These are phyloP conservation scores for Coemansia sp. DNA, from an alignment of 192 early-diverging fungal species.

Conservation along the genomic window DNA sequence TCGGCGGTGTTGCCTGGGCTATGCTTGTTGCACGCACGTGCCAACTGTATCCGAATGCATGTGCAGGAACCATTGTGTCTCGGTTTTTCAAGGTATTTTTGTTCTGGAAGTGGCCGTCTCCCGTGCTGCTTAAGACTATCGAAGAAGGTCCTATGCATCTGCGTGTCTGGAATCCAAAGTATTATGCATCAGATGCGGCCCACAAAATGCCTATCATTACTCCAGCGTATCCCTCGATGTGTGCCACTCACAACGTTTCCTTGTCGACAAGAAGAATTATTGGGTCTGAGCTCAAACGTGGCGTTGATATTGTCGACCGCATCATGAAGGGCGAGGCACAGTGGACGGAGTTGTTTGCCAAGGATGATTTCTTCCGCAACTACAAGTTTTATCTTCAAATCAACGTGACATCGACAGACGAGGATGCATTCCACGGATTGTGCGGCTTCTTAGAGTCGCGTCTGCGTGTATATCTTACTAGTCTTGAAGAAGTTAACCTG, in stretches of 20 bases:
- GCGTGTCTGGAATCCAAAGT: constrained; percentile 92
- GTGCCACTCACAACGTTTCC: constrained; percentile 95
- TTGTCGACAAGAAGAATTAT: constrained; percentile 81
- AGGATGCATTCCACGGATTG: constrained; percentile 76
- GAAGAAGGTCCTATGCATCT: constrained; percentile 85
- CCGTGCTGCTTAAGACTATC: constrained; percentile 82
- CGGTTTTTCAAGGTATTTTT: constrained; percentile 87
- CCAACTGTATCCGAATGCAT: constrained; percentile 94
- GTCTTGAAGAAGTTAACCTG: constrained; percentile 74
- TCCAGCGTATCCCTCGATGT: constrained; percentile 98
- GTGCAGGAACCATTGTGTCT: constrained; percentile 78
- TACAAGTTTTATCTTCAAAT: constrained; percentile 92
- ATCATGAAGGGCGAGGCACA: constrained; percentile 70
- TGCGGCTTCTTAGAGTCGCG: constrained; percentile 90
- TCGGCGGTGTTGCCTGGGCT: constrained; percentile 99
- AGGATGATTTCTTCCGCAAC: constrained; percentile 79
- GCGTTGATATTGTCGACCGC: constrained; percentile 68
- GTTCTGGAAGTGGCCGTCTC: constrained; percentile 93
- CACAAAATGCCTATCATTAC: constrained; percentile 99
- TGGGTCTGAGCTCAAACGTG: constrained; percentile 79
- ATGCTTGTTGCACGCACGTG: constrained; percentile 94
- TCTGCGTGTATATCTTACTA: constrained; percentile 80
- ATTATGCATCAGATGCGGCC: constrained; percentile 72
- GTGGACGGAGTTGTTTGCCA: constrained; percentile 87
- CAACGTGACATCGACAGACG: constrained; percentile 70